Evolutionary conservation across 177 flowering plant genomes (phyloP).

Genomic region (Vitis hybrid): DNA sequence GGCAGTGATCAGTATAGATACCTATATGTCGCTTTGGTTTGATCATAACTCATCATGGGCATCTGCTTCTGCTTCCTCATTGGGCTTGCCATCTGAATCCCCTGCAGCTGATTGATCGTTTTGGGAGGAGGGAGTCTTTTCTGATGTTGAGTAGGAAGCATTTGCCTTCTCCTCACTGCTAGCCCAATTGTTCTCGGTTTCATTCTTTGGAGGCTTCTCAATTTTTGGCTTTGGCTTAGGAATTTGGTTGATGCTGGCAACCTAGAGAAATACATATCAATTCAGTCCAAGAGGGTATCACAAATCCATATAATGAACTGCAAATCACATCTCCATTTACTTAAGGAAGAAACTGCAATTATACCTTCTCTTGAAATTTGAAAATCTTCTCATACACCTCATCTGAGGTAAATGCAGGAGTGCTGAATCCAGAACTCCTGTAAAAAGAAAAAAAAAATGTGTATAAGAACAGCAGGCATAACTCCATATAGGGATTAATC

Average conservation of each 20-base stretch:
- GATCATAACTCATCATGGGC: too few relatives aligned
- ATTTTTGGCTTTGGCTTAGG: constrained; percentile 96
- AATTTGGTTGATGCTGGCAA: constrained; percentile 62
- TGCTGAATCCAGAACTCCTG: constrained; percentile 64
- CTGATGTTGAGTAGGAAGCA: constrained; percentile 26
- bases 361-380: constrained; percentile 76
- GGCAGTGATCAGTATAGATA: too few relatives aligned
- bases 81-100: too few relatives aligned
- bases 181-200: constrained; percentile 34
- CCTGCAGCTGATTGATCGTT: too few relatives aligned
- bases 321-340: not conserved
- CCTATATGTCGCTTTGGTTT: too few relatives aligned
- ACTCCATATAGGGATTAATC: too few relatives aligned
- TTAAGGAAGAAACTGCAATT: not conserved
- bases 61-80: too few relatives aligned
- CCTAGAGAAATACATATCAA: constrained; percentile 36
- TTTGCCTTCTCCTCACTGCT: constrained; percentile 20
- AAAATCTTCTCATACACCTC: constrained; percentile 67
- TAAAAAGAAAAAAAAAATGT: not conserved
- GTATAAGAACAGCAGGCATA: too few relatives aligned
- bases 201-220: constrained; percentile 69
- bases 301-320: not conserved
- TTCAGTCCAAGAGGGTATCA: not conserved
- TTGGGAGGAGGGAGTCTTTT: constrained; percentile 13
- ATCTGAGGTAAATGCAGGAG: constrained; percentile 79